A percentile compares a stretch with the other conserved stretches of the same genome.
Conservation (phyloP, 805 yeast genomes). For the Kluyveromyces nonfermentans region DNA sequence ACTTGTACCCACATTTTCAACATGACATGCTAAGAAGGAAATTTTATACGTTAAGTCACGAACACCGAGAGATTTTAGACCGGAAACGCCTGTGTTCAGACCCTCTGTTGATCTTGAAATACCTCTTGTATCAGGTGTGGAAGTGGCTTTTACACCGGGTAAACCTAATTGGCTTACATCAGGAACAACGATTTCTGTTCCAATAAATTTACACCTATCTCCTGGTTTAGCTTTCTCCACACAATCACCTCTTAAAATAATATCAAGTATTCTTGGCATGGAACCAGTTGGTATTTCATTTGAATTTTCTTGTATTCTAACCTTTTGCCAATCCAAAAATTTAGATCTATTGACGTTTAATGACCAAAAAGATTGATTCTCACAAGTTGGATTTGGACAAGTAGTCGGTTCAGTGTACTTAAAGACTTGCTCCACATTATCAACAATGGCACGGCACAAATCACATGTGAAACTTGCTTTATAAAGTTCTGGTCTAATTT, state of each 20-base stretch:
- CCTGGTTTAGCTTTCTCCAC: constrained; percentile 98
- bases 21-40: constrained; percentile 89
- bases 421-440: constrained; percentile 87
- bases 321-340: constrained; percentile 94
- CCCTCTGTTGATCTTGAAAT: constrained; percentile 45
- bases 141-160: constrained; percentile 88
- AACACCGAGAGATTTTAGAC: constrained; percentile 83
- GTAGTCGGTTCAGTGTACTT: constrained; percentile 90
- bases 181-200: constrained; percentile 90
- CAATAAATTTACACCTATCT: constrained; percentile 87
- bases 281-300: constrained; percentile 96
- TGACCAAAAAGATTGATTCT: constrained; percentile 79
- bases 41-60: constrained; percentile 87
- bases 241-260: constrained; percentile 83
- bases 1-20: constrained; percentile 45
- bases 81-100: constrained; percentile 76
- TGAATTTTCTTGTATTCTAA: constrained; percentile 92
- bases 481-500: constrained; percentile 90
- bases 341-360: constrained; percentile 74
- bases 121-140: constrained; percentile 56
- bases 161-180: constrained; percentile 88
- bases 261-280: constrained; percentile 95
- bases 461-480: constrained; percentile 86
- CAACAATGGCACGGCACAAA: constrained; percentile 72
- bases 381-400: constrained; percentile 83